A percentile compares a stretch with the other conserved stretches of the same genome.
phyloP scores from a whole-genome alignment of 306 rosid species.

The Ormosia semicastrata region DNA sequence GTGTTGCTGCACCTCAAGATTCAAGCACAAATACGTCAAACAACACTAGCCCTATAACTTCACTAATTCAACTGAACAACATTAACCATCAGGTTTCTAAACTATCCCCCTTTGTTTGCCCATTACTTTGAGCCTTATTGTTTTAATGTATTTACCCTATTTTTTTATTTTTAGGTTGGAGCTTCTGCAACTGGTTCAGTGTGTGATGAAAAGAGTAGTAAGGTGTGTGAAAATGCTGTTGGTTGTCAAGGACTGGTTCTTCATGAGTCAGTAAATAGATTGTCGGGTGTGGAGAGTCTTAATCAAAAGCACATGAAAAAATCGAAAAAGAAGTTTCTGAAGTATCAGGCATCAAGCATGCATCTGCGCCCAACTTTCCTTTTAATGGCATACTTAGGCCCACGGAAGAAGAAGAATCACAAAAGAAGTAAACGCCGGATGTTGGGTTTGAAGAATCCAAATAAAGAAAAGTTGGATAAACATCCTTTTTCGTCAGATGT shows the following conservation, averaged over 20 bases:
- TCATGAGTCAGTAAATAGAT: slow-evolving; percentile 31
- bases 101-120: neutral
- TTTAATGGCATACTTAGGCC: slow-evolving; percentile 40
- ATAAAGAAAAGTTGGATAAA: slow-evolving; percentile 33
- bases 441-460: slow-evolving; percentile 23
- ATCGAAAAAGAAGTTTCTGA: slow-evolving; percentile 51
- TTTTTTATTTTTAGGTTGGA: slow-evolving; percentile 45
- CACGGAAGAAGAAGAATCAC: slow-evolving; percentile 51
- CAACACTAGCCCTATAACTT: slow-evolving; percentile 5
- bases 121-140: neutral
- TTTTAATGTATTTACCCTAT: neutral
- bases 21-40: slow-evolving; percentile 24
- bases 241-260: slow-evolving; percentile 27
- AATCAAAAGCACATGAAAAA: slow-evolving; percentile 40
- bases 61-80: slow-evolving; percentile 31
- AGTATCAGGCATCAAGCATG: slow-evolving; percentile 44
- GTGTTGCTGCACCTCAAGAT: slow-evolving; percentile 16
- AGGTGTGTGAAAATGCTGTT: slow-evolving; percentile 26
- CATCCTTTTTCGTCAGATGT: slow-evolving; percentile 38
- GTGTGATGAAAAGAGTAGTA: slow-evolving; percentile 23
- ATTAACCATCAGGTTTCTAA: slow-evolving; percentile 36
- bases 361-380: slow-evolving; percentile 39
- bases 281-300: slow-evolving; percentile 25
- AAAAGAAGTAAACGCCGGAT: slow-evolving; percentile 43
- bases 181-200: slow-evolving; percentile 26